Evolutionary conservation across 2,329 filamentous ascomycete genomes (phyloP), one percentile per base, ranked within the genome.

Genomic region (Cordyceps fumosorosea): DNA sequence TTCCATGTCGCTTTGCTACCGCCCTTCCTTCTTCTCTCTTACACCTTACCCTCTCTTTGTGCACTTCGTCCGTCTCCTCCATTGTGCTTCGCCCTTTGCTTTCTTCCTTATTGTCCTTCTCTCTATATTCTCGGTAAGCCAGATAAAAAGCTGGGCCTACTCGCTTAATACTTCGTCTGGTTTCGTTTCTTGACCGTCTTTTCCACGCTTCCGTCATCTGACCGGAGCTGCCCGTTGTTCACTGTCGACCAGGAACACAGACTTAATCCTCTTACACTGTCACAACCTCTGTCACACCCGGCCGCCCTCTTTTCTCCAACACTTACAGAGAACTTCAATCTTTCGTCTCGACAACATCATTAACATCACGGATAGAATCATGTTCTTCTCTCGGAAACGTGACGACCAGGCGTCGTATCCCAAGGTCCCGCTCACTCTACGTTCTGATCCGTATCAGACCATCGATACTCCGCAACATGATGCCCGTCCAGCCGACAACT

Each of bases 401-500:
- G 68, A 70, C 63, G 67, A 70, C 54, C 62, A 66, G 64, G 61
- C 67, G 62, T 66, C 69, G 57, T 77, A 75, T 62, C 75, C 75
- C 55, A 69, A 69, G 24, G 71, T 78, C 44, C 76, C 76, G 62
- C 65, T 70, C 62, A 73, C 75, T 63, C 70, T 79, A 53, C 71
- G 69, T 37, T 67, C 73, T 62, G 70, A 75, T 58, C 74, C 76
- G 20, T 67, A 77, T 66, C 72, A 76, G 63, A 70, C 74, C 64
- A 66, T 69, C 60, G 70, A 72, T 57, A 66, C 72, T 63, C 68
- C 67, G 51, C 72, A 70, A 62, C 65, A 69, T 54, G 67, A 72
- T 59, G 68, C 70, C 59, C 71, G 71, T 56, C 69, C 83, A 73
- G 81, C 81, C 73, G 87, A 89, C 66, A 83, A 85, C 74, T 84